A percentile compares a stretch with the other conserved stretches of the same genome.
Conservation (phyloP, 2,329 filamentous ascomycete species). For the Phialemoniopsis sp. region DNA sequence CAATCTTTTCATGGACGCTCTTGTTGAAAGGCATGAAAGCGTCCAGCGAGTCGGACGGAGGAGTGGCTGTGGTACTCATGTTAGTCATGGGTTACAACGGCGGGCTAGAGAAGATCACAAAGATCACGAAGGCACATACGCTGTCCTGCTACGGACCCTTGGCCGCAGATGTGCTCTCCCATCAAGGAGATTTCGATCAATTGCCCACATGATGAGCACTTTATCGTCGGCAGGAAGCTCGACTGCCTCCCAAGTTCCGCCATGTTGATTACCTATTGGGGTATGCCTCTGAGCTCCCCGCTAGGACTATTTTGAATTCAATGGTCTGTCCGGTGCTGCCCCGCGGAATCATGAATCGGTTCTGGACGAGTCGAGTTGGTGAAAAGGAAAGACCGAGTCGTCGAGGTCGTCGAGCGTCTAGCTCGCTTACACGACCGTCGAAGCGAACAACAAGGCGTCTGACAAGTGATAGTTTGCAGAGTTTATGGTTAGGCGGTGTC, state of each 20-base stretch:
- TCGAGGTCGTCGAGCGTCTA: too few species aligned
- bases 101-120: background rate
- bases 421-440: too few species aligned
- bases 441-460: too few species aligned
- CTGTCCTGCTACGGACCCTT: constrained; percentile 35
- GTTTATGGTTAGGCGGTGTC: too few species aligned
- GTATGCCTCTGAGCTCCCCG: too few species aligned
- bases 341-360: too few species aligned
- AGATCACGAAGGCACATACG: constrained; percentile 24
- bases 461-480: too few species aligned
- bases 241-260: constrained; percentile 46
- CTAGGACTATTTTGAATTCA: too few species aligned
- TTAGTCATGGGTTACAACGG: constrained; percentile 17
- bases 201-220: constrained; percentile 75
- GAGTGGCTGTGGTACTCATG: constrained; percentile 2
- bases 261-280: background rate
- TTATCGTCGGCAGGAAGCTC: constrained; percentile 75
- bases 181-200: constrained; percentile 82
- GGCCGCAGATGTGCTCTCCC: constrained; percentile 76
- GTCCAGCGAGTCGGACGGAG: constrained; percentile 20
- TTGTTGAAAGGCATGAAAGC: constrained; percentile 30
- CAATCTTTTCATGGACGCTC: constrained; percentile 32
- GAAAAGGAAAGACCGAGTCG: too few species aligned
- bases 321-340: background rate
- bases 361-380: too few species aligned